Percentiles rank a stretch among this genome's conserved stretches.
phyloP scores from a whole-genome alignment of 148 eudicot genomes.

The Bassia scoparia region DNA sequence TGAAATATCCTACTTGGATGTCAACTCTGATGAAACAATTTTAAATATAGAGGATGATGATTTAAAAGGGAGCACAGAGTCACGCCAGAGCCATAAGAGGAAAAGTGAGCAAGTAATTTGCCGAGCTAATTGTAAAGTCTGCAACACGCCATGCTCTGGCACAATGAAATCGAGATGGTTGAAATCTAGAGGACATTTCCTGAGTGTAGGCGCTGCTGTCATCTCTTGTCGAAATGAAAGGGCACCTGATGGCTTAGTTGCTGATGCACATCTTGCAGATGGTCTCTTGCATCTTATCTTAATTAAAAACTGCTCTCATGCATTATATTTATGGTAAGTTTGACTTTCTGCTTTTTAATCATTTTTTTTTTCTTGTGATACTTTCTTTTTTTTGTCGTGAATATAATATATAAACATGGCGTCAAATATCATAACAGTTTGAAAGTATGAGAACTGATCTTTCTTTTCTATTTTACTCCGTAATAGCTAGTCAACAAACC shows the following conservation, averaged over 20 bases:
- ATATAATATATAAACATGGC: neutral
- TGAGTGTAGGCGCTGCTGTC: conserved; percentile 90
- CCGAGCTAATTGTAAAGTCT: conserved; percentile 61
- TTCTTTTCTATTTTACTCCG: no score
- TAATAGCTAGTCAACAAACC: neutral
- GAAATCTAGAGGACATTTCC: conserved; percentile 61
- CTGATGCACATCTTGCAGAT: conserved; percentile 93
- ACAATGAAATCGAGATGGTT: conserved; percentile 49
- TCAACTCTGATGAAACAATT: conserved; percentile 36
- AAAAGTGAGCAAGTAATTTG: conserved; percentile 51
- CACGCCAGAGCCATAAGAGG: conserved; percentile 31
- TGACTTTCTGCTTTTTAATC: no score
- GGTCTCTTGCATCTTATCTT: conserved; percentile 83
- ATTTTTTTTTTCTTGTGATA: no score
- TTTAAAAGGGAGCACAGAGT: conserved; percentile 23
- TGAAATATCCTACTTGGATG: conserved; percentile 73
- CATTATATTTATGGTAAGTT: conserved; percentile 73
- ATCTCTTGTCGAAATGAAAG: conserved; percentile 93
- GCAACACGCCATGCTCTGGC: conserved; percentile 34
- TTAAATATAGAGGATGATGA: conserved; percentile 33
- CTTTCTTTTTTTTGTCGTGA: neutral
- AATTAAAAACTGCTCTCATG: conserved; percentile 78
- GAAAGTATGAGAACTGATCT: neutral
- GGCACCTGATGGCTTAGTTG: conserved; percentile 97
- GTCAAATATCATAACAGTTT: neutral